Base-by-base conservation (phyloP, 768 basidiomycete genomes). In the Psilocybe cubensis region DNA sequence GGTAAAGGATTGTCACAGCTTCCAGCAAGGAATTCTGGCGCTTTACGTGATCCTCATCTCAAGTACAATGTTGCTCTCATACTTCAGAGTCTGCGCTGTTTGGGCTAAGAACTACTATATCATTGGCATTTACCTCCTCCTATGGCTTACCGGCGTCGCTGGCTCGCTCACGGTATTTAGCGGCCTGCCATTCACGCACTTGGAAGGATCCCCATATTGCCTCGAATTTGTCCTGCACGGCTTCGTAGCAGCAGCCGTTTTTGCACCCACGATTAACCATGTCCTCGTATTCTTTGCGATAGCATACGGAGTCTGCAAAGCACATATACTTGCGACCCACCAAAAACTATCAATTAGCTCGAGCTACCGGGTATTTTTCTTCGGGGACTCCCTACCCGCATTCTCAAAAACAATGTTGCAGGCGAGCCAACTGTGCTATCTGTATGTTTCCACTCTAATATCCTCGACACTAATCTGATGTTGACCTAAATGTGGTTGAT, bases 371-470 rank as follows among this genome's bases (percentile, higher is more conserved):
- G n/a, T 44, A 4, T 24, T 21, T 2, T 20, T 54, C 23, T 23
- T 54, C 8, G 53, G 53, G 9, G 48, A 43, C 5, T 40, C 47
- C 9, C 41, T 57, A 12, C 56, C 56, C 1, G 56, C 47, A 7
- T 57, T 57, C 31, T 57, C 56, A 2, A 57, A 57, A 28, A 41
- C 56, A 14, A 28, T 57, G 3, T 28, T 57, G 18, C 56, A 57
- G 18, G 47, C 44, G 14, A 57, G 56, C 23, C 56, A 57, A 41
- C 38, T 57, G 8, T 57, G 40, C 49, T 57, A 57, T 20, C 11
- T 54, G 42, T 45, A 21, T 5, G 52, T 25, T 24, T 17, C 11
- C 14, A 25, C 11, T 8, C 31, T n/a, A 24, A 6, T 8, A 11
- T 27, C 10, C 4, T 4, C 14, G 11, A 27, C 17, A 27, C 4